A percentile compares a stretch with the other conserved stretches of the same genome.
Conservation (phyloP, 768 basidiomycete species). For the Boletales sp. region DNA sequence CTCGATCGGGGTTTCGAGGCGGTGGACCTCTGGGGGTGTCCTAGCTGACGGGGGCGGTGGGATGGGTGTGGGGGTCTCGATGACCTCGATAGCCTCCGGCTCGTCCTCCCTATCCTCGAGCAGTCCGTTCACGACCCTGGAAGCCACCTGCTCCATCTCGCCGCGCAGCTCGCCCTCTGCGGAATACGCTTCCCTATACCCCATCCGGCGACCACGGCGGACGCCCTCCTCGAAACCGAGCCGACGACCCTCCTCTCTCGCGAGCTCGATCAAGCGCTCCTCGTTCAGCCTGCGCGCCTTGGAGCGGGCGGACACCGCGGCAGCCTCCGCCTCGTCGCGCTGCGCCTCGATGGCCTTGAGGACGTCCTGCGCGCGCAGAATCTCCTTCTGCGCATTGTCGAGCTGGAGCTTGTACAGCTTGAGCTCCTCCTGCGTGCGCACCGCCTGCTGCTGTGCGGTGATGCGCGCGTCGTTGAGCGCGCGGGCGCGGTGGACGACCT, state of each 20-base stretch:
- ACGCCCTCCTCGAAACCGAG: slow-evolving; percentile 53
- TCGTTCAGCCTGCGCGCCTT: slow-evolving; percentile 44
- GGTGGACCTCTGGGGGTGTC: slow-evolving; percentile 24
- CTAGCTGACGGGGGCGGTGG: slow-evolving; percentile 13
- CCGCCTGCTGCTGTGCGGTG: slow-evolving; percentile 27
- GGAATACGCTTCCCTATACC: slow-evolving; percentile 24
- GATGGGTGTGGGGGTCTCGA: slow-evolving; percentile 10
- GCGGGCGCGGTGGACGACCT: slow-evolving; percentile 25
- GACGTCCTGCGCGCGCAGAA: slow-evolving; percentile 50
- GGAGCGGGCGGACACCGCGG: slow-evolving; percentile 43
- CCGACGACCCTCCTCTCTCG: slow-evolving; percentile 52
- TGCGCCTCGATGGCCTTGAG: slow-evolving; percentile 47
- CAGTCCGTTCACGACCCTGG: slow-evolving; percentile 19
- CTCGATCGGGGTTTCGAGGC: slow-evolving; percentile 15
- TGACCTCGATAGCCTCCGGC: slow-evolving; percentile 22
- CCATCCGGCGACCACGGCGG: slow-evolving; percentile 31
- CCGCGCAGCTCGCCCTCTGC: slow-evolving; percentile 9
- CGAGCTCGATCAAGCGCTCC: slow-evolving; percentile 44
- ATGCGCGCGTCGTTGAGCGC: slow-evolving; percentile 32
- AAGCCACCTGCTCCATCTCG: slow-evolving; percentile 19
- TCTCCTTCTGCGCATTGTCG: slow-evolving; percentile 57
- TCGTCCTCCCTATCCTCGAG: slow-evolving; percentile 18
- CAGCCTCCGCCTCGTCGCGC: slow-evolving; percentile 46
- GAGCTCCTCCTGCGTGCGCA: slow-evolving; percentile 44
- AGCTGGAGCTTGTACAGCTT: slow-evolving; percentile 56